These are phyloP conservation scores for Gossypium stocksii DNA, from an alignment of 345 rosid genomes.

Conservation along the genomic window DNA sequence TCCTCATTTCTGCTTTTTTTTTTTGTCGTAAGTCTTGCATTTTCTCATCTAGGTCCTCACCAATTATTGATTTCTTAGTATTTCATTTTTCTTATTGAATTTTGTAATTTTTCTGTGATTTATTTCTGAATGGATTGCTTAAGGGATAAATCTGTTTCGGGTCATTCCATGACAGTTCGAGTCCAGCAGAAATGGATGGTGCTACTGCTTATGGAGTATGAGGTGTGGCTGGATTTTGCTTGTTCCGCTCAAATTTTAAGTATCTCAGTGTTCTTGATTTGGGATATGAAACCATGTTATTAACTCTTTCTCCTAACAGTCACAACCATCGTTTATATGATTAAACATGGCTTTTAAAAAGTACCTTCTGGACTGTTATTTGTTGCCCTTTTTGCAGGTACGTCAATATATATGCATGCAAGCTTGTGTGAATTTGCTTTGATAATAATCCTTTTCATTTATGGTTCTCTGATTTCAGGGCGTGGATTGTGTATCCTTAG, in stretches of 20 bases:
- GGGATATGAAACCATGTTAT: background rate
- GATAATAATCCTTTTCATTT: conserved; percentile 7
- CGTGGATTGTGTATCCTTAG: conserved; percentile 90
- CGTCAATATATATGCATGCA: background rate
- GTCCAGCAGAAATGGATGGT: conserved; percentile 63
- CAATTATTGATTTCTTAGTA: background rate
- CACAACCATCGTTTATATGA: background rate
- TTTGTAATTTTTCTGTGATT: conserved; percentile 17
- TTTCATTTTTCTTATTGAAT: conserved; percentile 2
- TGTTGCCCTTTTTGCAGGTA: background rate
- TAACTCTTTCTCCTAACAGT: too few species aligned
- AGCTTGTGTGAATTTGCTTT: background rate
- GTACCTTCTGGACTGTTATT: background rate
- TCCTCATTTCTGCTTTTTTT: background rate
- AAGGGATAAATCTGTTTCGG: conserved; percentile 79
- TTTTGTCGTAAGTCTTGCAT: background rate
- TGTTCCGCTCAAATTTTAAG: background rate
- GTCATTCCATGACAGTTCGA: conserved; percentile 75
- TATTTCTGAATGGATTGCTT: conserved; percentile 33
- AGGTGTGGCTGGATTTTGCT: conserved; percentile 35
- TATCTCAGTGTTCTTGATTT: background rate
- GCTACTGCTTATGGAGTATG: conserved; percentile 83
- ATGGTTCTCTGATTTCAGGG: conserved; percentile 51
- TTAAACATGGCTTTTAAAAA: background rate
- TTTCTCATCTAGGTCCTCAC: conserved; percentile 5